Base-by-base conservation (phyloP, 2,329 filamentous ascomycete genomes). In the Beauveria rudraprayagi region DNA sequence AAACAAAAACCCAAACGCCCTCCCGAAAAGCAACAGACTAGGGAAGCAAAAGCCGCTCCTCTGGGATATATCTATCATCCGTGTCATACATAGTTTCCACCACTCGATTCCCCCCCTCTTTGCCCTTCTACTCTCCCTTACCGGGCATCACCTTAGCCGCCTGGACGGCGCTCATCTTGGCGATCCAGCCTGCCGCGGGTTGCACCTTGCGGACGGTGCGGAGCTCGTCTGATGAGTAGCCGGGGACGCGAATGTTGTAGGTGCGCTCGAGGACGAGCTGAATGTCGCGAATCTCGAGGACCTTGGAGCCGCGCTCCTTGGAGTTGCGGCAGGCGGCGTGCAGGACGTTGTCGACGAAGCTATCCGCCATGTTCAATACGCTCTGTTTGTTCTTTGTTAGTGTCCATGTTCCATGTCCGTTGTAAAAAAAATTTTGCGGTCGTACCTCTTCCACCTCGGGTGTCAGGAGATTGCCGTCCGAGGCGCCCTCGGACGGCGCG, bases 91-190 rank as follows among this genome's bases (percentile, higher is more conserved):
- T 16, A 16, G 14, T 16, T 6, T 37, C 41, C 41, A 8, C 17
- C 41, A 43, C 16, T 19, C 3, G 3, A 43, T n/a, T 40, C 6
- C 1, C n/a, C n/a, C 30, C 30, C 11, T 40, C n/a, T 37, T 37
- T 16, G 17, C 14, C 40, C 16, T 1, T 22, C 22, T 77, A 77
- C 68, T 84, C 81, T 54, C 79, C 78, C 72, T 83, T 84, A 26
- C 83, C 82, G 5, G 84, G 80, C 75, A 83, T 87, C 51, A 88
- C 92, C 79, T 97, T 97, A 52, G 92, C 91, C 1, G 92, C 93
- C 76, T 96, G 92, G 17, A 99, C 89, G 26, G 94, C 93, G 69
- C 92, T 93, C 88, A 99, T 95, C 81, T 99, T 99, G 66, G 90
- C 88, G 64, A 94, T 93, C 92, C 94, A 99, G 24, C 86, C 90